Evolutionary conservation across 2,329 filamentous ascomycete species (phyloP).

Genomic region (Monilinia polystroma): DNA sequence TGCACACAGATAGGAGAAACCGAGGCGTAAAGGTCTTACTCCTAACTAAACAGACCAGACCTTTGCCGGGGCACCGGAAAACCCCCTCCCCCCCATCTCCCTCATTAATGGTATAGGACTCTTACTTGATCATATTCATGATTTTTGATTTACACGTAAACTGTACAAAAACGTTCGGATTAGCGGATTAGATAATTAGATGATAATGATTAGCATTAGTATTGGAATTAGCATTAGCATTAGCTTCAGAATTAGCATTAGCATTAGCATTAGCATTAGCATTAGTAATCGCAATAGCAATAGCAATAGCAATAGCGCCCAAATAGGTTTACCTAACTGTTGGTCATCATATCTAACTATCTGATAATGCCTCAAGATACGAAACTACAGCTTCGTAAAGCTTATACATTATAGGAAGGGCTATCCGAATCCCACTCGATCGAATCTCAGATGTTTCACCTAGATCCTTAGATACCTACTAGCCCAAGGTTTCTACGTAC

Average conservation of each 20-base stretch:
- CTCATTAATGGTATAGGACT: background rate
- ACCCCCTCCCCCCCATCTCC: background rate
- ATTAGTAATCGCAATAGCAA: background rate
- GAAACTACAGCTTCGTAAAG: background rate
- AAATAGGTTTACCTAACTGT: background rate
- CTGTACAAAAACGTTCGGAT: background rate
- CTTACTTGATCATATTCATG: background rate
- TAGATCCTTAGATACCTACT: too few relatives aligned
- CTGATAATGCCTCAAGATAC: too few relatives aligned
- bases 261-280: too few relatives aligned
- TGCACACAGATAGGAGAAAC: background rate
- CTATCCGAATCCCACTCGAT: conserved; percentile 11
- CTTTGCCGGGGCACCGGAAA: background rate
- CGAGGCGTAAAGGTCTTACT: background rate
- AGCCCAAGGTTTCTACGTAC: too few relatives aligned
- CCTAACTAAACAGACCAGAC: background rate
- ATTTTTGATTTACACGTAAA: background rate
- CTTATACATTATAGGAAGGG: conserved; percentile 20
- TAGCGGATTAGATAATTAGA: background rate
- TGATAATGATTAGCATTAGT: too few relatives aligned
- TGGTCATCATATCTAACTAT: too few relatives aligned
- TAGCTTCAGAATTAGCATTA: too few relatives aligned
- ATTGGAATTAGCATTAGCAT: too few relatives aligned
- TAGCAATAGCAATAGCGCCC: background rate
- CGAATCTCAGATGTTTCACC: background rate